Evolutionary conservation across 805 yeast species (phyloP).

Genomic region (Metschnikowia santaceciliae): DNA sequence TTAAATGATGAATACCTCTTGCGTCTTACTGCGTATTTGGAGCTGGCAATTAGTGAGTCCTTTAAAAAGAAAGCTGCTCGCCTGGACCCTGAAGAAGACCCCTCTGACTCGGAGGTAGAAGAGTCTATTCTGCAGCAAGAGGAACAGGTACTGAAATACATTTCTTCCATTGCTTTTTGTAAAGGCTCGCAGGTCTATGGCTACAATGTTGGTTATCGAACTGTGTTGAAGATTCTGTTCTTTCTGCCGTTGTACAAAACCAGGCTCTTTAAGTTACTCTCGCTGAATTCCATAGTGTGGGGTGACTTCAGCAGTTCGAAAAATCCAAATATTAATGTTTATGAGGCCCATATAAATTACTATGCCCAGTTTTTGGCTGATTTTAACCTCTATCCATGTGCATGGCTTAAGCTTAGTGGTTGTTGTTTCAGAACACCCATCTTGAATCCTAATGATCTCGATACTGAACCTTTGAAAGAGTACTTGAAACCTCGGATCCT

Average conservation of each 20-base stretch:
- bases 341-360: constrained; percentile 79
- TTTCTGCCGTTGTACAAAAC: constrained; percentile 57
- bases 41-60: constrained; percentile 38
- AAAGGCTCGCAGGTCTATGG: constrained; percentile 85
- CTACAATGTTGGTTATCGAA: constrained; percentile 59
- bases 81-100: constrained; percentile 11
- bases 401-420: constrained; percentile 55
- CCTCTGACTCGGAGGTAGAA: constrained; percentile 7
- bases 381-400: constrained; percentile 79
- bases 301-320: constrained; percentile 1
- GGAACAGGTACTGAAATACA: constrained; percentile 30
- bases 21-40: constrained; percentile 42
- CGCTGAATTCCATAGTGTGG: constrained; percentile 21
- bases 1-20: constrained; percentile 29
- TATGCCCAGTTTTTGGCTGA: constrained; percentile 76
- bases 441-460: constrained; percentile 13
- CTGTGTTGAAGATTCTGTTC: constrained; percentile 65
- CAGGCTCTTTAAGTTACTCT: constrained; percentile 48
- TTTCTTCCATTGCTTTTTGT: constrained; percentile 62
- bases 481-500: constrained; percentile 20
- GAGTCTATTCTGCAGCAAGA: constrained; percentile 4
- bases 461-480: constrained; percentile 11
- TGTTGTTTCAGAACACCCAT: constrained; percentile 59
- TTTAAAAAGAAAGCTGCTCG: constrained; percentile 22
- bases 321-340: constrained; percentile 21